Conservation (phyloP, 768 basidiomycete species). For the Leccinum arenicola region DNA sequence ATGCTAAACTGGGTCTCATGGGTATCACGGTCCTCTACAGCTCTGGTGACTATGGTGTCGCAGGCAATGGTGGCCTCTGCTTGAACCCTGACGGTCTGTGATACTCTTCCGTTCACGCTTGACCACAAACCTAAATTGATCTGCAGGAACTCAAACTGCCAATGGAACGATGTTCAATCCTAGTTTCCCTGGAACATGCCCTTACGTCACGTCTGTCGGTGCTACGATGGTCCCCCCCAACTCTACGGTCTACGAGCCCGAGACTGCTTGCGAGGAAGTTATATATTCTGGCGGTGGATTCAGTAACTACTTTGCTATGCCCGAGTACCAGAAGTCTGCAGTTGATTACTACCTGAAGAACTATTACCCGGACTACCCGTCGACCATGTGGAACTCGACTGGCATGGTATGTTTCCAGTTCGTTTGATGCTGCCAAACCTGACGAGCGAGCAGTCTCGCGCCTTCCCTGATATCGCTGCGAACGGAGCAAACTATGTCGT, state of each 20-base stretch:
- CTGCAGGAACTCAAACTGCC: conserved; percentile 24
- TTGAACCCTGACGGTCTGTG: conserved; percentile 27
- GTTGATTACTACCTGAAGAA: conserved; percentile 32
- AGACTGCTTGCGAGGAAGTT: conserved; percentile 29
- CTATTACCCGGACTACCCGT: conserved; percentile 26
- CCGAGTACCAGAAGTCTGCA: conserved; percentile 37
- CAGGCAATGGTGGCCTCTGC: conserved; percentile 33
- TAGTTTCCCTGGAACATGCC: conserved; percentile 42
- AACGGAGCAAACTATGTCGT: conserved; percentile 34
- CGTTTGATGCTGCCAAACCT: conserved; percentile 26
- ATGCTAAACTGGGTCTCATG: conserved; percentile 43
- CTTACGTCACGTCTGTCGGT: conserved; percentile 46
- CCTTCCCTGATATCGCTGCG: conserved; percentile 36
- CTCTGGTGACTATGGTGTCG: conserved; percentile 46
- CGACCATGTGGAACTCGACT: conserved; percentile 26
- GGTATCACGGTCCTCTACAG: conserved; percentile 42
- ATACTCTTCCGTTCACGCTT: not conserved
- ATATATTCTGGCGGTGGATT: conserved; percentile 34
- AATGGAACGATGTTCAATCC: conserved; percentile 39
- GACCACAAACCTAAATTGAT: not conserved
- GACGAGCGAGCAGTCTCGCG: conserved; percentile 36
- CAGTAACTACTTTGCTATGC: conserved; percentile 42
- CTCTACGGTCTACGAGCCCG: conserved; percentile 26
- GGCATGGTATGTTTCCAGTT: conserved; percentile 11
- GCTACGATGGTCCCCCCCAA: conserved; percentile 44